phyloP scores from a whole-genome alignment of 345 rosid genomes.

The Triadica sebifera region DNA sequence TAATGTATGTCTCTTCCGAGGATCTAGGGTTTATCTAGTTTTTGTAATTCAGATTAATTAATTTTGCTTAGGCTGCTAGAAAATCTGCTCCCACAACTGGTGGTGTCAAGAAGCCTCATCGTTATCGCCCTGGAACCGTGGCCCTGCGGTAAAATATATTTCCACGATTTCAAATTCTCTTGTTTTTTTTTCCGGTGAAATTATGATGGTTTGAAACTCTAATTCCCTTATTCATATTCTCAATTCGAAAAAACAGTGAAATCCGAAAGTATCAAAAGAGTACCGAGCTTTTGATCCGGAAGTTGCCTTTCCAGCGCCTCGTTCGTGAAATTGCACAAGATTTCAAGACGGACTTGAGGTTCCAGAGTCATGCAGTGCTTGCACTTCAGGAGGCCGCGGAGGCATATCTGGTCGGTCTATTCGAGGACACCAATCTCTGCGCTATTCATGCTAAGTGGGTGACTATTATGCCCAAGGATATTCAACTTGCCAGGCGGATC shows the following conservation, averaged over 20 bases:
- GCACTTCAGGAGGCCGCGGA: conserved; percentile 14
- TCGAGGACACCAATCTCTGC: conserved; percentile 11
- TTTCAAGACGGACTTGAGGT: conserved; percentile 21
- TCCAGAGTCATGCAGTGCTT: conserved; percentile 12
- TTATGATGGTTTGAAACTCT: too few relatives aligned
- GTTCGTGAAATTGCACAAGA: conserved; percentile 29
- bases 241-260: background rate
- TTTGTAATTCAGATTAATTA: background rate
- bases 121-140: conserved; percentile 96
- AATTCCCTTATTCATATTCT: background rate
- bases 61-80: conserved; percentile 64
- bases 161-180: background rate
- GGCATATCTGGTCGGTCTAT: conserved; percentile 6
- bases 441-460: conserved; percentile 12
- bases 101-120: conserved; percentile 79
- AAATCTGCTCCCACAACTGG: conserved; percentile 96
- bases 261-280: conserved; percentile 20
- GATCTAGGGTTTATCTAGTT: background rate
- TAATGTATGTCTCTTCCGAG: background rate
- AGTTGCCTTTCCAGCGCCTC: conserved; percentile 23
- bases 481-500: conserved; percentile 5
- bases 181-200: too few relatives aligned
- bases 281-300: conserved; percentile 22
- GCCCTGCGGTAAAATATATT: conserved; percentile 62
- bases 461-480: conserved; percentile 6